These are phyloP conservation scores for Pleurotus tuoliensis DNA, from an alignment of 768 basidiomycete species.

Conservation along the genomic window DNA sequence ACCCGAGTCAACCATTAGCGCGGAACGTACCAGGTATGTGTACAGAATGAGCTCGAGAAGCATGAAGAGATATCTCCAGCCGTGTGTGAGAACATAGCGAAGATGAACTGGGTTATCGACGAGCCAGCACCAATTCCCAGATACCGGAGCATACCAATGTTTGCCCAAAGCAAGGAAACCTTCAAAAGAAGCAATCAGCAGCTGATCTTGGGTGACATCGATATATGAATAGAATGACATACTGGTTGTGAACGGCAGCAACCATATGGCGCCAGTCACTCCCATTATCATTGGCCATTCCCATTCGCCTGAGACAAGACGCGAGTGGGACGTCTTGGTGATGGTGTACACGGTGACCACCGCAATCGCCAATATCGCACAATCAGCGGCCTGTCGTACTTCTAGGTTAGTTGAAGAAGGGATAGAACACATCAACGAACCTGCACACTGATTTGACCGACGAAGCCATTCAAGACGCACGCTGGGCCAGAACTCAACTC, in stretches of 20 bases:
- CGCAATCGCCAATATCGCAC: slow-evolving; percentile 13
- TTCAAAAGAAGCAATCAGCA: background rate
- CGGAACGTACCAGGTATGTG: background rate
- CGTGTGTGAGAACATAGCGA: slow-evolving; percentile 13
- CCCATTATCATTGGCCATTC: slow-evolving; percentile 1
- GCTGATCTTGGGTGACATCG: background rate
- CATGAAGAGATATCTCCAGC: slow-evolving; percentile 15
- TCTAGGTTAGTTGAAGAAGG: background rate
- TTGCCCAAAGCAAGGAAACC: slow-evolving; percentile 13
- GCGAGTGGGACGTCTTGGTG: slow-evolving; percentile 4
- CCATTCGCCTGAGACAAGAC: background rate
- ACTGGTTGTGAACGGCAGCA: background rate
- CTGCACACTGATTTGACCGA: slow-evolving; percentile 2
- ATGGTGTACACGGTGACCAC: slow-evolving; percentile 13
- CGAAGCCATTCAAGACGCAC: slow-evolving; percentile 1
- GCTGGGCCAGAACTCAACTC: background rate
- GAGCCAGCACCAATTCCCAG: slow-evolving; percentile 17
- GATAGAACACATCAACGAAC: background rate
- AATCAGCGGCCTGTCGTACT: slow-evolving; percentile 11
- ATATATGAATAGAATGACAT: background rate
- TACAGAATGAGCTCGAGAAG: slow-evolving; percentile 19
- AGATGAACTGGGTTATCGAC: slow-evolving; percentile 9
- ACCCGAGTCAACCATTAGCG: background rate
- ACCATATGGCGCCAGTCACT: slow-evolving; percentile 1
- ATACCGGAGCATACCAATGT: slow-evolving; percentile 13